These are phyloP conservation scores for Strobilomyces confusus DNA, from an alignment of 768 basidiomycete genomes.

Conservation along the genomic window DNA sequence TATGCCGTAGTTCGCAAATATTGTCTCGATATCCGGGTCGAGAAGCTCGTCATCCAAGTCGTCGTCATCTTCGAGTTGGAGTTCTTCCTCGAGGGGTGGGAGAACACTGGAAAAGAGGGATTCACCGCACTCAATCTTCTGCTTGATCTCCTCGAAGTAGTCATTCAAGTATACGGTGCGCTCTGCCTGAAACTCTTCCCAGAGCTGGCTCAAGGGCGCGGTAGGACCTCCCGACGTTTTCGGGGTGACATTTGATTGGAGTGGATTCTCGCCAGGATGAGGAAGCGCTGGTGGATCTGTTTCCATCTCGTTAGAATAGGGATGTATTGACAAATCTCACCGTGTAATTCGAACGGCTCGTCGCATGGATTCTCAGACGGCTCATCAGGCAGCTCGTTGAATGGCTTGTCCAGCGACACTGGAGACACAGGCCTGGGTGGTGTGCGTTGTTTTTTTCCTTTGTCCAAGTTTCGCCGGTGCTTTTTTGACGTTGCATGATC, in stretches of 20 bases:
- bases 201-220: not conserved
- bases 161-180: not conserved
- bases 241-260: not conserved
- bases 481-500: constrained; percentile 1
- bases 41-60: too few species aligned
- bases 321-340: not conserved
- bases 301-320: not conserved
- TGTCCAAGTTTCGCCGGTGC: not conserved
- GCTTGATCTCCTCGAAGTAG: constrained; percentile 13
- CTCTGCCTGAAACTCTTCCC: constrained; percentile 8
- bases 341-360: not conserved
- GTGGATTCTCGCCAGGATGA: not conserved
- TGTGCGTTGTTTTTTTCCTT: not conserved
- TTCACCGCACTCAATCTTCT: not conserved
- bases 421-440: too few species aligned
- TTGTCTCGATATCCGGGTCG: not conserved
- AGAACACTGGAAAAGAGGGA: not conserved
- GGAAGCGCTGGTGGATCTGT: not conserved
- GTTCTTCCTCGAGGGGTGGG: constrained; percentile 7
- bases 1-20: not conserved
- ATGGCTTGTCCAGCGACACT: too few species aligned
- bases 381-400: too few species aligned
- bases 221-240: not conserved
- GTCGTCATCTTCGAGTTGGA: not conserved
- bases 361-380: not conserved